Evolutionary conservation across 2,329 filamentous ascomycete genomes (phyloP), one percentile per base, ranked within the genome.

Genomic region (Plenodomus tracheiphilus): DNA sequence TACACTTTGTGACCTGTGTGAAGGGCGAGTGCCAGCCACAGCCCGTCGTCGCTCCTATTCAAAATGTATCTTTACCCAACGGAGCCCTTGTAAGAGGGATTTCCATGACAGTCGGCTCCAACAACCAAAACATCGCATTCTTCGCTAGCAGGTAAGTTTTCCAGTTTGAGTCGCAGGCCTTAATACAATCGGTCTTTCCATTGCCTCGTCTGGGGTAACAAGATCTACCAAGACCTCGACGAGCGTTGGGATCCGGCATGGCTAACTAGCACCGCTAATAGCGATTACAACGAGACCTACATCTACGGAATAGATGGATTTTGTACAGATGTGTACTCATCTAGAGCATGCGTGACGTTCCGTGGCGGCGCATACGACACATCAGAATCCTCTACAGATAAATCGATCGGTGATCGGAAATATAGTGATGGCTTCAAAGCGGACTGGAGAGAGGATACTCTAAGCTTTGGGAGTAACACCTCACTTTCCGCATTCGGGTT

Each of bases 281-380:
- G 51, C 19, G 45, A 53, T 20, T 43, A 54, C 49, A 59, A 57
- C 46, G 51, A 59, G 32, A 57, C 49, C 38, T 57, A 54, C 45
- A 49, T 59, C 30, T 59, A 57, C 42, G 49, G 54, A 41, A 47
- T 37, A 19, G 36, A 49, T 22, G 54, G 47, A 16, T 39, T 32
- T 15, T 57, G 54, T 20, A 35, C 43, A 32, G 38, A 49, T 3
- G 17, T 1, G 6, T 47, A 44, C 28, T 49, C 51, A 43, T 44
- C 50, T n/a, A 11, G 5, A 38, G 51, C 48, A 46, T 59, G 53
- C 40, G 41, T 51, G 19, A 51, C 51, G 34, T 54, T 53, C n/a
- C 47, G 49, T 13, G 51, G 49, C 30, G 41, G 53, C 19, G 44
- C 43, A 41, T 59, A 59, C 41, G 40, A 54, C 32, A 36, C 37